Evolutionary conservation across 2,329 filamentous ascomycete genomes (phyloP), one percentile per base, ranked within the genome.

Genomic region (Colletotrichum sansevieriae): DNA sequence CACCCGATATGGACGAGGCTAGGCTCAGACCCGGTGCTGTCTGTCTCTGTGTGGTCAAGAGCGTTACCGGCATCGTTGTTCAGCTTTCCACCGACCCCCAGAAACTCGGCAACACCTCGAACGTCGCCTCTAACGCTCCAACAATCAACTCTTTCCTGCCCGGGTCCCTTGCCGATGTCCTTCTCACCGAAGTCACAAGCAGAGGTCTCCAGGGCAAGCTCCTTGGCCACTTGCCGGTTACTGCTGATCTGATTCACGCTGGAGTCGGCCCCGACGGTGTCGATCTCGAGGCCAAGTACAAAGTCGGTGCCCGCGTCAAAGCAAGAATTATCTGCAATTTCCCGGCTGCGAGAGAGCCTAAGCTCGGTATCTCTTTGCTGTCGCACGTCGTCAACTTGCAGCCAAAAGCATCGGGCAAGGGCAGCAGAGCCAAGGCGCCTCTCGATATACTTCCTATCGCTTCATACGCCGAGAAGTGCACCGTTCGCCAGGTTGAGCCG

Each of bases 141-240:
- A 97, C 93, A 0, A 92, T 99, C 76, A 94, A 95, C 77, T 88
- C 92, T 7, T 97, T 97, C 80, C 86, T 98, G 7, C 96, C 97
- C 1, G 97, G 96, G 72, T 96, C 94, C n/a, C 90, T 91, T 6
- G 93, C 94, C 41, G 94, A 97, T 73, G 85, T 98, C 11, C 84
- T 98, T 56, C 82, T 99, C 43, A 91, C 92, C 2, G 92, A 96
- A 54, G 88, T 92, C 13, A 89, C 90, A 11, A 80, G 86, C 12
- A 89, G 87, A 71, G 96, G 96, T n/a, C 81, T 99, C 68, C 84
- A 88, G 56, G 96, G 96, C 74, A 98, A 98, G 79, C 88, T 98
- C 51, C 92, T 99, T 86, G 97, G 96, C 15, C 89, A 95, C 77
- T 82, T 99, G 25, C 93, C 98, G 80, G 92, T 93, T 11, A 98